These are phyloP conservation scores for Dactylellina leptospora DNA, from an alignment of 2,329 filamentous ascomycete genomes.

Conservation along the genomic window DNA sequence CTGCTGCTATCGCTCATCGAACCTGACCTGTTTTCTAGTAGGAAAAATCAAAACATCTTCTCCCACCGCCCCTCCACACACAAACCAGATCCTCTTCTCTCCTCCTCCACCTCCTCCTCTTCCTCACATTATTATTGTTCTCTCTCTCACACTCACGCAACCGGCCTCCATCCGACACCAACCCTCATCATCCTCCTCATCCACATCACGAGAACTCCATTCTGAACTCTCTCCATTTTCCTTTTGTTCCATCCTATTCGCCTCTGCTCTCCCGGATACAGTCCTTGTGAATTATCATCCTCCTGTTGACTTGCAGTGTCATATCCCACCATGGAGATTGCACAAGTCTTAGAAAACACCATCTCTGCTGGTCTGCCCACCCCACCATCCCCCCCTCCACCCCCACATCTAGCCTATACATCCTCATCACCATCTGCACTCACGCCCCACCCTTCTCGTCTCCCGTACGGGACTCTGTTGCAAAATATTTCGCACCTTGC, in stretches of 20 bases:
- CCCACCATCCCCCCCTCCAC: conserved; percentile 53
- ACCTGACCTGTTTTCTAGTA: conserved; percentile 50
- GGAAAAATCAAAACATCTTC: conserved; percentile 51
- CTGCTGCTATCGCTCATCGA: conserved; percentile 17
- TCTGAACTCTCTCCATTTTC: conserved; percentile 46
- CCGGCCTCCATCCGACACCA: conserved; percentile 46
- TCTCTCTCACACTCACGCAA: conserved; percentile 5
- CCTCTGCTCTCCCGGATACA: conserved; percentile 57
- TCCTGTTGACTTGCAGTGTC: conserved; percentile 56
- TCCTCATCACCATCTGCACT: conserved; percentile 22
- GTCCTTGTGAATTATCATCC: conserved; percentile 57
- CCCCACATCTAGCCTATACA: conserved; percentile 1
- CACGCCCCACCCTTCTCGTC: conserved; percentile 47
- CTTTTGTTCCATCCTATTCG: conserved; percentile 49
- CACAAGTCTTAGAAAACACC: conserved; percentile 96
- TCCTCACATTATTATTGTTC: conserved; percentile 5
- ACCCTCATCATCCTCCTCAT: conserved; percentile 47
- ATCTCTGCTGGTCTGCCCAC: conserved; percentile 82
- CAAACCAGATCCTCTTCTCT: conserved; percentile 22
- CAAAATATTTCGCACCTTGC: conserved; percentile 19
- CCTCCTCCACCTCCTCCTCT: conserved; percentile 11
- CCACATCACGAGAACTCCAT: conserved; percentile 52
- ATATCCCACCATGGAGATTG: conserved; percentile 85
- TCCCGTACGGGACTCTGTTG: conserved; percentile 13
- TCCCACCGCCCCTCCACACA: conserved; percentile 39